These are phyloP conservation scores for Botrytis pseudocinerea DNA, from an alignment of 2,329 filamentous ascomycete species.

Conservation along the genomic window DNA sequence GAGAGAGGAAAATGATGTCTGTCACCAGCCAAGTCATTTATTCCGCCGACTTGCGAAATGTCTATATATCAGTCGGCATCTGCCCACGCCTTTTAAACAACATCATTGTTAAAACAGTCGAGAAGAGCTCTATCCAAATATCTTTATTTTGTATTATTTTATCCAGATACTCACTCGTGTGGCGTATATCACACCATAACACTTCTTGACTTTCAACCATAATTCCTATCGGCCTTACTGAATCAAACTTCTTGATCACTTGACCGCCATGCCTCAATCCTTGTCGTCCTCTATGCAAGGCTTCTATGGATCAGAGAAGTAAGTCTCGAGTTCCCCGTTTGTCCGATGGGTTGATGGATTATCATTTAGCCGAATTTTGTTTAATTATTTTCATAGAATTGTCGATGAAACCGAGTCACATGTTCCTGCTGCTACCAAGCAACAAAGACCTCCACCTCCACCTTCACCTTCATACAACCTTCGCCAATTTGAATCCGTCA, in stretches of 20 bases:
- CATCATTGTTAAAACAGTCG: neutral
- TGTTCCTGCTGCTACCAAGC: neutral
- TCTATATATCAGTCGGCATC: conserved; percentile 5
- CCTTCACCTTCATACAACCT: neutral
- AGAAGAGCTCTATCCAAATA: neutral
- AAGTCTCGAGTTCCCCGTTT: conserved; percentile 10
- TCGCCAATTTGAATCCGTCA: neutral
- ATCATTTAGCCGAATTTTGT: conserved; percentile 7
- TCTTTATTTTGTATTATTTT: neutral
- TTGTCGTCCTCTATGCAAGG: conserved; percentile 23
- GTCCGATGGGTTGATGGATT: neutral
- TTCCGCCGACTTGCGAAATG: neutral
- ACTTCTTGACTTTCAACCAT: neutral
- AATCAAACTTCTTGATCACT: neutral
- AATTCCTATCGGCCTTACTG: neutral
- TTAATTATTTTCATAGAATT: neutral
- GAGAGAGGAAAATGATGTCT: neutral
- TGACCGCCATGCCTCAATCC: conserved; percentile 18
- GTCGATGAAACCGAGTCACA: neutral
- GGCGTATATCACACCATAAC: neutral
- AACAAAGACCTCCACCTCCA: neutral
- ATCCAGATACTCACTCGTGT: neutral
- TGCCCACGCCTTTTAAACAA: neutral
- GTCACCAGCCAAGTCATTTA: neutral
- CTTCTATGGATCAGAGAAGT: conserved; percentile 18